A percentile compares a stretch with the other conserved stretches of the same genome.
These are phyloP conservation scores for Sporothrix pseudoabietina DNA, from an alignment of 2,329 filamentous ascomycete genomes.

Conservation along the genomic window DNA sequence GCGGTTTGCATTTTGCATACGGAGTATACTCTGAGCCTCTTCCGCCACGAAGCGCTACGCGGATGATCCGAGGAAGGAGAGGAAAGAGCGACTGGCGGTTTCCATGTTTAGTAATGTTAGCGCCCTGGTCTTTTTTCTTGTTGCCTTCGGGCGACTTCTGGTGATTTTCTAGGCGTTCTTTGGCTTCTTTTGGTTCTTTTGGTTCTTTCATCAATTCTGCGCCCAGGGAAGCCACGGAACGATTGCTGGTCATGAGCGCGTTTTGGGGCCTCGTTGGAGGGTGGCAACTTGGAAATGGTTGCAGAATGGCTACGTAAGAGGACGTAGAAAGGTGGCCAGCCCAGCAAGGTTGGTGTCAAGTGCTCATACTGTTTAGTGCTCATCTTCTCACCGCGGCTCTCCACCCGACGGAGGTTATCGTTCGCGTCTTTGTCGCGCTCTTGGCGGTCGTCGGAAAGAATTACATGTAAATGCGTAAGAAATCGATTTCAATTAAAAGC, in stretches of 20 bases:
- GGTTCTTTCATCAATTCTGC: background rate
- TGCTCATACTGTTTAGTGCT: background rate
- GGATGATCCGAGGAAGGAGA: slow-evolving; percentile 6
- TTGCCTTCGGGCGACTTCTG: background rate
- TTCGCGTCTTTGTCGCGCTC: background rate
- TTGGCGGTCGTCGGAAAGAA: background rate
- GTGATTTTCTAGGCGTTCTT: background rate
- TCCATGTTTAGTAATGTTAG: background rate
- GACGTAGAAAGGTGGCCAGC: background rate
- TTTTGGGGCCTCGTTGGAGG: background rate
- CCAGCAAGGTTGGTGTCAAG: background rate
- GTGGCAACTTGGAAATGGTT: no score
- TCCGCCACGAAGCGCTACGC: slow-evolving; percentile 16
- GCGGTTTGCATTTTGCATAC: slow-evolving; percentile 14
- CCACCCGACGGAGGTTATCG: background rate
- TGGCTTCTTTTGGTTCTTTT: background rate
- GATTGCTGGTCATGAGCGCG: slow-evolving; percentile 8
- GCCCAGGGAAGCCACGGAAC: slow-evolving; percentile 15
- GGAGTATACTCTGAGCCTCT: background rate
- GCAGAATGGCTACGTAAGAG: slow-evolving; percentile 9
- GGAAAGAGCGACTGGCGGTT: background rate
- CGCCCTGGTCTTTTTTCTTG: background rate
- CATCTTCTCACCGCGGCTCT: background rate
- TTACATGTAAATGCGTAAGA: background rate
- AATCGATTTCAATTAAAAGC: slow-evolving; percentile 6